Percentiles rank a stretch among this genome's conserved stretches.
phyloP scores from a whole-genome alignment of 2,329 filamentous ascomycete species.

The Hortaea sp. region DNA sequence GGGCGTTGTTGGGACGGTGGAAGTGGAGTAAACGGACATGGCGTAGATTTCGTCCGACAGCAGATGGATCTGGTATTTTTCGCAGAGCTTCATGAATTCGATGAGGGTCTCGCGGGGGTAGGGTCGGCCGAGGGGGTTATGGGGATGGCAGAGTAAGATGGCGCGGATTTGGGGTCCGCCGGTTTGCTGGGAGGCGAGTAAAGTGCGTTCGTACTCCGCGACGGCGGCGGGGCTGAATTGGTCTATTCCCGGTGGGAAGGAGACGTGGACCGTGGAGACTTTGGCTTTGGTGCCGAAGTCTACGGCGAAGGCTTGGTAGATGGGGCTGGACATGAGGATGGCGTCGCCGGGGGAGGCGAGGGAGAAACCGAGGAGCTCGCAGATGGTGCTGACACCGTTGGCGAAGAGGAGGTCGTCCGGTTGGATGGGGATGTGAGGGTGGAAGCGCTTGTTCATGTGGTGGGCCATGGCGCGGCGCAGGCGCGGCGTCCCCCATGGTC shows the following conservation, averaged over 20 bases:
- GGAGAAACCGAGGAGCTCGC: conserved; percentile 33
- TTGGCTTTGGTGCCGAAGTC: conserved; percentile 39
- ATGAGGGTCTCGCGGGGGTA: conserved; percentile 19
- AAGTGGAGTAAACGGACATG: not conserved
- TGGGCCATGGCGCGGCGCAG: conserved; percentile 32
- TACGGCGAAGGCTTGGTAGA: conserved; percentile 40
- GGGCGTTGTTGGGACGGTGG: too few relatives aligned
- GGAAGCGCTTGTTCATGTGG: conserved; percentile 34
- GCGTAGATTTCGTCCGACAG: conserved; percentile 31
- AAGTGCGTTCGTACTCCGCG: too few relatives aligned
- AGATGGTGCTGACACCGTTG: conserved; percentile 33
- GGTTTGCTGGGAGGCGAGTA: too few relatives aligned
- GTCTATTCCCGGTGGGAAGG: conserved; percentile 14
- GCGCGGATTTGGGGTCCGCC: too few relatives aligned
- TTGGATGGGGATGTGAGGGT: conserved; percentile 25
- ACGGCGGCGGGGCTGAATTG: too few relatives aligned
- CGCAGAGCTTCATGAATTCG: conserved; percentile 20
- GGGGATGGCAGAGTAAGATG: conserved; percentile 23
- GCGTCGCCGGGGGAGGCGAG: conserved; percentile 37
- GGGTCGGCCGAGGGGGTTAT: conserved; percentile 32
- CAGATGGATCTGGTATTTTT: conserved; percentile 23
- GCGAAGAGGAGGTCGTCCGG: conserved; percentile 30
- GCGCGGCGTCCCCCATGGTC: conserved; percentile 27
- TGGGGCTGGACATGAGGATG: conserved; percentile 36
- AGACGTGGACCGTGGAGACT: conserved; percentile 29